A percentile compares a stretch with the other conserved stretches of the same genome.
Conservation (phyloP, 305 asterid species). For the Solanum aculeatissimum region DNA sequence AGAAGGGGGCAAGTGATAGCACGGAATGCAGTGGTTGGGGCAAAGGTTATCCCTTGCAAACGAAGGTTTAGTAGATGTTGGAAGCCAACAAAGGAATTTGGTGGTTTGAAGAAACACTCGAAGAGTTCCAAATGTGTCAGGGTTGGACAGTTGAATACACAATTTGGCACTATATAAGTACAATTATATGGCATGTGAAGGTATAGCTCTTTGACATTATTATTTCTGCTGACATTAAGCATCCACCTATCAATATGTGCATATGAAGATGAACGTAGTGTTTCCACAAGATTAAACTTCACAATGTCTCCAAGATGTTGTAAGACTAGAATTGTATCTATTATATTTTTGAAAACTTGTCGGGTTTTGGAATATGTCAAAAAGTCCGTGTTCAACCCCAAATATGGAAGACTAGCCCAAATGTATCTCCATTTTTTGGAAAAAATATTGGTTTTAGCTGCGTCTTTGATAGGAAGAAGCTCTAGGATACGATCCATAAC, state of each 20-base stretch:
- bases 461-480: constrained; percentile 39
- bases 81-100: not conserved
- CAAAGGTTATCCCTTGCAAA: not conserved
- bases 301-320: not conserved
- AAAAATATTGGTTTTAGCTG: constrained; percentile 38
- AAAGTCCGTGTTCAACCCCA: constrained; percentile 24
- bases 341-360: constrained; percentile 10
- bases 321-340: constrained; percentile 15
- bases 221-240: not conserved
- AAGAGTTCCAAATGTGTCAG: not conserved
- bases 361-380: too few relatives aligned
- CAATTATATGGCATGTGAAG: constrained; percentile 31
- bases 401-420: constrained; percentile 32
- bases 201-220: constrained; percentile 30
- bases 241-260: not conserved
- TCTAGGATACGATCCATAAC: constrained; percentile 35
- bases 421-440: constrained; percentile 51
- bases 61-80: not conserved
- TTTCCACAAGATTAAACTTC: not conserved
- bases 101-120: constrained; percentile 11
- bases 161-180: not conserved
- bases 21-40: not conserved
- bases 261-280: not conserved
- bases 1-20: too few relatives aligned
- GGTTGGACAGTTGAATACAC: too few relatives aligned